These are phyloP conservation scores for Botrytis pseudocinerea DNA, from an alignment of 2,329 filamentous ascomycete genomes.

Conservation along the genomic window DNA sequence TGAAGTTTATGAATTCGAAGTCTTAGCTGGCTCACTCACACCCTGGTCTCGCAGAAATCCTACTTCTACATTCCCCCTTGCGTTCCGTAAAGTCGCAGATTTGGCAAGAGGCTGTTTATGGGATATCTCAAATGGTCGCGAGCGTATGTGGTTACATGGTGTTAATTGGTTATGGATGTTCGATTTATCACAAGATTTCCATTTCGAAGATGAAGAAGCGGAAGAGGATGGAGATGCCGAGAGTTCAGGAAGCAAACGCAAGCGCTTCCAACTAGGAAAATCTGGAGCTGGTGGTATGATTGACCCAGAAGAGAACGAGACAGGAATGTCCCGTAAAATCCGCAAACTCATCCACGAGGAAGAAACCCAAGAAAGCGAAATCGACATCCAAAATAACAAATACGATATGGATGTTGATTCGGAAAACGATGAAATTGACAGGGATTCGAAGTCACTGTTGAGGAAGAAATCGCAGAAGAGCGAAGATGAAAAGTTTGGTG, in stretches of 20 bases:
- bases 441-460: neutral
- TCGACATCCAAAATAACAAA: conserved; percentile 11
- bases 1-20: conserved; percentile 76
- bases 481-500: conserved; percentile 34
- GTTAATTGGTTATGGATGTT: conserved; percentile 89
- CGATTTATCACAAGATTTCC: conserved; percentile 69
- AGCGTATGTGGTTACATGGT: conserved; percentile 85
- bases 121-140: conserved; percentile 60
- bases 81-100: conserved; percentile 74
- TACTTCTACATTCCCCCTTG: conserved; percentile 68
- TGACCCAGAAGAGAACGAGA: conserved; percentile 30
- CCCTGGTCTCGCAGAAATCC: conserved; percentile 86
- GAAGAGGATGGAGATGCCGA: conserved; percentile 26
- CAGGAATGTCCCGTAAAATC: conserved; percentile 44
- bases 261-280: conserved; percentile 24
- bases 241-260: conserved; percentile 11
- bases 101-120: conserved; percentile 82
- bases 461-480: conserved; percentile 34
- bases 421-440: conserved; percentile 10
- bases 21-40: conserved; percentile 72
- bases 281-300: conserved; percentile 59
- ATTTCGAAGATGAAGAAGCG: conserved; percentile 29
- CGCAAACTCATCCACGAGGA: conserved; percentile 45
- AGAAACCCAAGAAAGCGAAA: conserved; percentile 43
- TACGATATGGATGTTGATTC: conserved; percentile 16